Base-by-base conservation (phyloP, 306 rosid genomes). In the Cucurbita maxima region DNA sequence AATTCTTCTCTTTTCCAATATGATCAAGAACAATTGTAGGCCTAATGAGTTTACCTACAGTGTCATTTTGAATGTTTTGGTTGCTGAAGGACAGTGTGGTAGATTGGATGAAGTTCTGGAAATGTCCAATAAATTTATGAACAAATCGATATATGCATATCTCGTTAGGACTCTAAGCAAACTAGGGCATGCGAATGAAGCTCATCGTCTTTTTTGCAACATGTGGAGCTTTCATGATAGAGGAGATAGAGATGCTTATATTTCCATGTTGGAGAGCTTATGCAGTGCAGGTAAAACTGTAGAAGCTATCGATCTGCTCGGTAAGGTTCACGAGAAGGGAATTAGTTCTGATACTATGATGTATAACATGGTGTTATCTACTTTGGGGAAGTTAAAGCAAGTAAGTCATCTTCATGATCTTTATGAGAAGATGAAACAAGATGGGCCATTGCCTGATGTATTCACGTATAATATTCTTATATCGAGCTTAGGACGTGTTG, bases 391-490 rank as follows among this genome's bases (percentile, higher is more conserved):
- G 88, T 73, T 75, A 63, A 89, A 87, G 83, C 95, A 94, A 76
- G 75, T 89, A 62, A 47, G 91, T 5, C 88, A 87, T 70, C 86
- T 87, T 75, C 81, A 81, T 20, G 95, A 89, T 76, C 89, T 94
- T 68, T 86, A 81, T 22, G 96, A 81, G 75, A 87, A 86, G 90
- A 94, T 94, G 98, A 94, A 86, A 78, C 81, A 9, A 15, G 87
- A 85, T 43, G 97, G 98, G 10, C 96, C 88, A 59, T 73, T 77
- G 13, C 98, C 88, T 0, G 95, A 90, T 60, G 73, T 90, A 86
- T 90, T 90, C 82, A 94, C 97, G 0, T 90, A 89, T 79, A 94
- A 94, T 78, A 89, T 94, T 80, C 73, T 94, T 77, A 89, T 94
- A 61, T 86, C 96, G 60, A 81, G 96, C 84, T 87, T 82, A 68